Conservation (phyloP, 768 basidiomycete species). For the Lactarius quietus region DNA sequence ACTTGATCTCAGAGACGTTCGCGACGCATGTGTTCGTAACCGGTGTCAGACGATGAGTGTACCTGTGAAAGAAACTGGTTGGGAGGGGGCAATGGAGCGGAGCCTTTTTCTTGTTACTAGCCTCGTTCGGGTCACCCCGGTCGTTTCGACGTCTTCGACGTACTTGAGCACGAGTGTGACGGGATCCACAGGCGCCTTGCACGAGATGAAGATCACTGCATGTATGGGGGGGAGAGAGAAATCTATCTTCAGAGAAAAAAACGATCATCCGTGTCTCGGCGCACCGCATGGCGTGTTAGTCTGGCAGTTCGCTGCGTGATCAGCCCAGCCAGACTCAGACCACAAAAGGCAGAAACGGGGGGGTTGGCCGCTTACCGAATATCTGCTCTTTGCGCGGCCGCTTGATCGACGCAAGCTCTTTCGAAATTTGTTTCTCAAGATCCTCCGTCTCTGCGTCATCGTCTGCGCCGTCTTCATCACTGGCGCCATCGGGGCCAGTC, state of each 20-base stretch:
- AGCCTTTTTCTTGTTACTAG: too few species aligned
- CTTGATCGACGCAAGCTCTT: slow-evolving; percentile 69
- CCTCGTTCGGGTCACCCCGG: slow-evolving; percentile 66
- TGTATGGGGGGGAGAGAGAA: not conserved
- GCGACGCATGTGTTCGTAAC: slow-evolving; percentile 65
- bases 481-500: slow-evolving; percentile 9
- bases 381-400: slow-evolving; percentile 56
- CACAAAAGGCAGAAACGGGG: not conserved
- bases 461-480: slow-evolving; percentile 26
- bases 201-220: slow-evolving; percentile 76
- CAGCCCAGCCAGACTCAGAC: slow-evolving; percentile 2
- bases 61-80: slow-evolving; percentile 39
- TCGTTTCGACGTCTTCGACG: slow-evolving; percentile 55
- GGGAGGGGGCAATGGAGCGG: not conserved
- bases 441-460: slow-evolving; percentile 43
- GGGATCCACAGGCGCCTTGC: slow-evolving; percentile 73
- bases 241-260: not conserved
- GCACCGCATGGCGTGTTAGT: slow-evolving; percentile 79
- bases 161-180: slow-evolving; percentile 64
- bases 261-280: slow-evolving; percentile 25
- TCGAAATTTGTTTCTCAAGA: slow-evolving; percentile 67
- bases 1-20: slow-evolving; percentile 64
- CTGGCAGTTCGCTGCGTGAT: slow-evolving; percentile 59
- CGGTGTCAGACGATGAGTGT: slow-evolving; percentile 67
- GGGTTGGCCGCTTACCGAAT: slow-evolving; percentile 54